Conservation (phyloP, 352 stramenopile genomes). For the Globisporangium middletonii region DNA sequence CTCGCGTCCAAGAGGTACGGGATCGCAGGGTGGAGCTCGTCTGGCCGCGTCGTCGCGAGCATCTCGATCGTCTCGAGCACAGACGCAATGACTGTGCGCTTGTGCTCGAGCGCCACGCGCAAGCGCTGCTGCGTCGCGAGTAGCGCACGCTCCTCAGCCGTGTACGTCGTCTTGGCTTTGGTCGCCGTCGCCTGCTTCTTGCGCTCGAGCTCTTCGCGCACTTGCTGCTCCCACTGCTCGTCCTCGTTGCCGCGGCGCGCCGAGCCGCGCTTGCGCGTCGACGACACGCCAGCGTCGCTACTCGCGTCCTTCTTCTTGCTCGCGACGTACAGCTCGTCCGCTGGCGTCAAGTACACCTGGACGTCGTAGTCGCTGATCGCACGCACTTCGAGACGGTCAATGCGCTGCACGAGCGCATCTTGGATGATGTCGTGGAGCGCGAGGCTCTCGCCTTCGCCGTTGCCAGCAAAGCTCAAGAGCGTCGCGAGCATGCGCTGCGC, state of each 20-base stretch:
- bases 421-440: conserved; percentile 69
- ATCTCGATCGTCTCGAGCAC: conserved; percentile 64
- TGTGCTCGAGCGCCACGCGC: conserved; percentile 40
- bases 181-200: conserved; percentile 48
- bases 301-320: conserved; percentile 34
- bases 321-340: conserved; percentile 67
- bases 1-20: conserved; percentile 56
- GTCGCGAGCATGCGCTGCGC: conserved; percentile 67
- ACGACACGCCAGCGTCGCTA: neutral
- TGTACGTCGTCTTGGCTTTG: conserved; percentile 39
- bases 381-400: conserved; percentile 42
- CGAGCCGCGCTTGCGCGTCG: conserved; percentile 25
- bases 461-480: conserved; percentile 75
- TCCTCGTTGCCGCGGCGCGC: conserved; percentile 62
- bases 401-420: conserved; percentile 41
- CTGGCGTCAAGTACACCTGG: conserved; percentile 49
- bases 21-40: conserved; percentile 71
- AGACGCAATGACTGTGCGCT: conserved; percentile 29
- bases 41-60: conserved; percentile 39
- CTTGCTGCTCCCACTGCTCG: conserved; percentile 80
- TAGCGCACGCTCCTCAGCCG: conserved; percentile 45
- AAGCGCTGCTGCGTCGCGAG: conserved; percentile 56
- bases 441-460: conserved; percentile 70
- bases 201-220: conserved; percentile 68
- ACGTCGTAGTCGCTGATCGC: conserved; percentile 57